Evolutionary conservation across 2,329 filamentous ascomycete genomes (phyloP).

Genomic region (Colletotrichum sp.): DNA sequence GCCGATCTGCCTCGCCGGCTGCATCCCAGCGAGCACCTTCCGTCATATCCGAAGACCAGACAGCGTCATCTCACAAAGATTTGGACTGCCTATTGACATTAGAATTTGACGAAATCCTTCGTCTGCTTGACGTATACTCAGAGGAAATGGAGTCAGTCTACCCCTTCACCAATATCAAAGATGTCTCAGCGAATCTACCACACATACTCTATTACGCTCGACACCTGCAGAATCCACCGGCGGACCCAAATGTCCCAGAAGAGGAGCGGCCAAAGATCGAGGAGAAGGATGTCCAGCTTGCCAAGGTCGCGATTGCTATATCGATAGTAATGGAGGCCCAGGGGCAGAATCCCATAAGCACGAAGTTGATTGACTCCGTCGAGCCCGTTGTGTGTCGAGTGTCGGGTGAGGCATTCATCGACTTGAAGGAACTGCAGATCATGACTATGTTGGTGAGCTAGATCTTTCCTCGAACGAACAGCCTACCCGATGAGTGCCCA

Average conservation of each 20-base stretch:
- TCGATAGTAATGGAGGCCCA: conserved; percentile 35
- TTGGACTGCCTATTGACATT: conserved; percentile 3
- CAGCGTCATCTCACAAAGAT: conserved; percentile 10
- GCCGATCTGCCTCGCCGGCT: conserved; percentile 15
- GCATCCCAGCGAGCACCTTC: conserved; percentile 22
- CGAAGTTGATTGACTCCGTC: conserved; percentile 32
- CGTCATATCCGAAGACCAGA: conserved; percentile 21
- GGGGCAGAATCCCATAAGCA: conserved; percentile 31
- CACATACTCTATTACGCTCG: conserved; percentile 31
- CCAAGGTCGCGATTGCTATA: conserved; percentile 37
- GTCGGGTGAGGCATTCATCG: conserved; percentile 26
- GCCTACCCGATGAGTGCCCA: fast-evolving
- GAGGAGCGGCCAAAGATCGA: background rate
- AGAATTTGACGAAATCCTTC: conserved; percentile 27
- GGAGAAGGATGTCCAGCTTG: conserved; percentile 35
- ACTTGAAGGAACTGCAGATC: conserved; percentile 37
- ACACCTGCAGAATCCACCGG: background rate
- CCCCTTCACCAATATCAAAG: conserved; percentile 34
- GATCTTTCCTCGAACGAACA: background rate
- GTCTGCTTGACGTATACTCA: conserved; percentile 40
- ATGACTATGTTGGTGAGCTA: conserved; percentile 32
- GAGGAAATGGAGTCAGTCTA: conserved; percentile 44
- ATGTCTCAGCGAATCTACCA: conserved; percentile 27
- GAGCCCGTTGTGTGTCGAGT: conserved; percentile 32
- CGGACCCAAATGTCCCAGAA: background rate